phyloP scores from a whole-genome alignment of 2,329 filamentous ascomycete genomes.

The Macrophomina tecta region DNA sequence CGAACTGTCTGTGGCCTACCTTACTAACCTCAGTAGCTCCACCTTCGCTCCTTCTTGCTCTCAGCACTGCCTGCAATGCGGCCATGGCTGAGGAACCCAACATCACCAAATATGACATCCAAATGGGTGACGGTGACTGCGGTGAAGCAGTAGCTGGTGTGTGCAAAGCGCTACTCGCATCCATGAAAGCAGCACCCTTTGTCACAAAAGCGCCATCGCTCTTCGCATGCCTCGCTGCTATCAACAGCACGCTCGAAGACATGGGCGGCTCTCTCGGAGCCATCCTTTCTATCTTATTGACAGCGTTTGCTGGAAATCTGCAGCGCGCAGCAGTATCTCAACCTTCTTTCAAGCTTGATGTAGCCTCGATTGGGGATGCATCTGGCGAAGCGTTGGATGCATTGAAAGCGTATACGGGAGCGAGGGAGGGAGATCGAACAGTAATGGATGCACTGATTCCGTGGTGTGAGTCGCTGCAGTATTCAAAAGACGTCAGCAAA shows the following conservation, averaged over 20 bases:
- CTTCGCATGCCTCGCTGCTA: conserved; percentile 61
- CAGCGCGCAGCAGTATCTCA: conserved; percentile 58
- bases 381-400: conserved; percentile 53
- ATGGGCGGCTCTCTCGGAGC: conserved; percentile 79
- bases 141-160: conserved; percentile 69
- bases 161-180: conserved; percentile 64
- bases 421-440: conserved; percentile 85
- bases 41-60: conserved; percentile 43
- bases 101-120: conserved; percentile 73
- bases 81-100: conserved; percentile 66
- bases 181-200: conserved; percentile 59
- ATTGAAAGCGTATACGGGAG: conserved; percentile 76
- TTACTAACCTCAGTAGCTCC: conserved; percentile 33
- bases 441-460: conserved; percentile 88
- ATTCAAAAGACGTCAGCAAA: conserved; percentile 67
- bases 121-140: conserved; percentile 90
- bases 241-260: conserved; percentile 65
- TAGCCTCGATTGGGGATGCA: conserved; percentile 45
- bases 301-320: conserved; percentile 66
- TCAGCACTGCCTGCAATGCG: conserved; percentile 51
- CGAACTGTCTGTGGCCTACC: not conserved
- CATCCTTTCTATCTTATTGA: conserved; percentile 85
- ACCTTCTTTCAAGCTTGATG: conserved; percentile 45
- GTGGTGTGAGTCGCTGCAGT: conserved; percentile 74
- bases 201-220: conserved; percentile 53